Conservation (phyloP, 1,284 basidiomycete genomes). For the Lignosus rhinocerotis region DNA sequence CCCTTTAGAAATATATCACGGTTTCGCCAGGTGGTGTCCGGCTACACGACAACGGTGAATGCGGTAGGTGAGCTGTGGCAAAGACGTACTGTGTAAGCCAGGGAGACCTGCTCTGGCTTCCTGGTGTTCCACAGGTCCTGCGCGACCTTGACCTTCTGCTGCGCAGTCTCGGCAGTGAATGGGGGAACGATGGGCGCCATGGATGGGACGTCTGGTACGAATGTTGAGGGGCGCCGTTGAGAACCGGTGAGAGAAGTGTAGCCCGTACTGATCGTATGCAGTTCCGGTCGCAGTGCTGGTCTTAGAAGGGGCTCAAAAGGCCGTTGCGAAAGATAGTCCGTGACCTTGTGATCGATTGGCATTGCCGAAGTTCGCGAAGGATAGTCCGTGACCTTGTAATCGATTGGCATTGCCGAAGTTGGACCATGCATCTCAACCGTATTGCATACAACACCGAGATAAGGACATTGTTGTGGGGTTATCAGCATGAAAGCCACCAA, state of each 20-base stretch:
- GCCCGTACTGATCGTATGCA: too few relatives aligned
- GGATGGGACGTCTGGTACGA: too few relatives aligned
- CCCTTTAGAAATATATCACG: constrained; percentile 53
- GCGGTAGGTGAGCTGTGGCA: not conserved
- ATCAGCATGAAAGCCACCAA: too few relatives aligned
- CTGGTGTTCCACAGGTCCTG: constrained; percentile 38
- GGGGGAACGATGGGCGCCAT: constrained; percentile 29
- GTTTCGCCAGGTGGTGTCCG: constrained; percentile 61
- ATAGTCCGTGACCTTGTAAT: too few relatives aligned
- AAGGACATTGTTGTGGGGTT: too few relatives aligned
- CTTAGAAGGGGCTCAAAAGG: too few relatives aligned
- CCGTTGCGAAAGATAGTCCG: too few relatives aligned
- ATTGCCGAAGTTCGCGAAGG: too few relatives aligned
- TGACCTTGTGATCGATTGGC: too few relatives aligned
- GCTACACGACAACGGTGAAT: constrained; percentile 15
- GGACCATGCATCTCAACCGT: not conserved
- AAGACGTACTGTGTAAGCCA: constrained; percentile 48
- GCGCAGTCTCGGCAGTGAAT: constrained; percentile 35
- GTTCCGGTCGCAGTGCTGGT: too few relatives aligned
- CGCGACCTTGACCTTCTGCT: constrained; percentile 37
- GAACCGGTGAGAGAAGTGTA: not conserved
- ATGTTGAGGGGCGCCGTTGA: too few relatives aligned
- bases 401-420: not conserved
- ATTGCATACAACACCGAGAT: not conserved
- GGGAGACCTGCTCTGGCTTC: constrained; percentile 35